Evolutionary conservation across 176 grass and related monocot species (phyloP), one percentile per base, ranked within the genome.

Genomic region (Rhynchospora pubera): DNA sequence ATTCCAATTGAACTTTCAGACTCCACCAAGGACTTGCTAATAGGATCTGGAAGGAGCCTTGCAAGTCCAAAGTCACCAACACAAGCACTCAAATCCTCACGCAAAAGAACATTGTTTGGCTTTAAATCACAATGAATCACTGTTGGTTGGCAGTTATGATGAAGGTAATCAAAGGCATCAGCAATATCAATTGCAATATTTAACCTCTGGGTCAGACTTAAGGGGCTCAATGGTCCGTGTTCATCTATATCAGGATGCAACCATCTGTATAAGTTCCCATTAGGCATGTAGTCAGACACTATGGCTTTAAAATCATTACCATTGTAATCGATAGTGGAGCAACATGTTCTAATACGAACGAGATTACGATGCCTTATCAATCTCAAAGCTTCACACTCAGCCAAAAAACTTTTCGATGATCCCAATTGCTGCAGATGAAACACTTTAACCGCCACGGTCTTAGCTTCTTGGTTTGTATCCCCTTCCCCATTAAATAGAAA

Each of bases 231-330:
- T 46, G 67, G 21, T 30, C 46, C 2, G 0, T 50, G 7, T 32
- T 22, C 84, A 73, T 83, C 34, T 34, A 14, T 28, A 66, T 42
- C n/a, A 55, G 51, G 65, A 79, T 89, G 85, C 56, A 94, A 30
- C 89, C 87, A 91, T 44, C 47, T 85, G 21, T 92, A 59, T 1
- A 94, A 39, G 60, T 82, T 89, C 22, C 85, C 82, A 43, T 78
- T 88, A 6, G 88, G 88, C 59, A 86, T 81, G 44, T 85, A 93
- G 47, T 87, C 60, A 1, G 90, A 90, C 0, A 93, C 78, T 15
- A 93, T 59, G 62, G 91, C 85, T 57, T 16, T 86, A 43, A 89
- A 91, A 55, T 89, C 87, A 24, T 84, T 61, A 15, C 83, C 87
- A 67, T 58, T 79, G 4, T 57, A 58, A 6, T 94, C 83, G 7